Conservation (phyloP, 352 stramenopile genomes). For the Elongisporangium undulatum region DNA sequence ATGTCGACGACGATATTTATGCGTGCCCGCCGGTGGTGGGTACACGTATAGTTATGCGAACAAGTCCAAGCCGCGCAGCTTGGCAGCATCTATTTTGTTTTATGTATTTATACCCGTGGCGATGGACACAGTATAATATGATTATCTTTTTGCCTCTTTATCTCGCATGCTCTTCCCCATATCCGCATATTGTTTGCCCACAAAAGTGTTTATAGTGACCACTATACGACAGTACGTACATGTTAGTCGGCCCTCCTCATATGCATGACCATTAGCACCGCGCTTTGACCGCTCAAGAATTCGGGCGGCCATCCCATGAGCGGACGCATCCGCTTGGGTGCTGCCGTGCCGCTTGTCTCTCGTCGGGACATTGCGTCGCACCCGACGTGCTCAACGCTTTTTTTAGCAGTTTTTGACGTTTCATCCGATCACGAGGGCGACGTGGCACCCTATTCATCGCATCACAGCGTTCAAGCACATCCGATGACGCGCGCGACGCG, state of each 20-base stretch:
- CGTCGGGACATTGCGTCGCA: neutral
- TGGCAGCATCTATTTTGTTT: neutral
- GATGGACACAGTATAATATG: neutral
- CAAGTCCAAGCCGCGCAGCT: neutral
- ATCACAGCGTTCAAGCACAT: slow-evolving; percentile 18
- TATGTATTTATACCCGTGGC: neutral
- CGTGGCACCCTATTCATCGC: neutral
- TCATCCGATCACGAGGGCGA: neutral
- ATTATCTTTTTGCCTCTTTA: neutral
- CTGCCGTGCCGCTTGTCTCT: neutral
- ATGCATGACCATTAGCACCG: neutral
- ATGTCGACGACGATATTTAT: neutral
- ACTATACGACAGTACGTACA: neutral
- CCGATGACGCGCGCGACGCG: slow-evolving; percentile 33
- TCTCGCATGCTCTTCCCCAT: too few relatives aligned
- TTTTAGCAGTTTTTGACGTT: neutral
- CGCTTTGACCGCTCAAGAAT: neutral
- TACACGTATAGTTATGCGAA: neutral
- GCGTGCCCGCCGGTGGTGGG: neutral
- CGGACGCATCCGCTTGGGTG: neutral
- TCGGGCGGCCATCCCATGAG: neutral
- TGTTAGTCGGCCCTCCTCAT: neutral
- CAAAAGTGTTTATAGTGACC: neutral
- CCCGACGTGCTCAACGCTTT: neutral
- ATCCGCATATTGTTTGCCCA: too few relatives aligned